Evolutionary conservation across 352 stramenopile genomes (phyloP).

Genomic region (Thraustochytrium sp.): DNA sequence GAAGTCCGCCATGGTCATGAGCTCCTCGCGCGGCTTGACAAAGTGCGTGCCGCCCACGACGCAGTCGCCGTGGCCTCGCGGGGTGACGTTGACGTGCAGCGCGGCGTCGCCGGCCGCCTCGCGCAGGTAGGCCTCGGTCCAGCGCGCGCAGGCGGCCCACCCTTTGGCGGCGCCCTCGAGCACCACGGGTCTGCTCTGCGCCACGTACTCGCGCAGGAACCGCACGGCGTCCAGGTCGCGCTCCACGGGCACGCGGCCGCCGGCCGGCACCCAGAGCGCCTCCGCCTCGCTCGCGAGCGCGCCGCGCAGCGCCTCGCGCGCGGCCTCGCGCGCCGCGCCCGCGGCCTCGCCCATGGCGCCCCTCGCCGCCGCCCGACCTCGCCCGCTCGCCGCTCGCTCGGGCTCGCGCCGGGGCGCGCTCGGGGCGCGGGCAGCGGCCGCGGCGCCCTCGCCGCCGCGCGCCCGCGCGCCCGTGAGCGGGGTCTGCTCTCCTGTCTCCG

Average conservation of each 20-base stretch:
- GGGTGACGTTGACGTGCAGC: conserved; percentile 28
- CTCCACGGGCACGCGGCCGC: not conserved
- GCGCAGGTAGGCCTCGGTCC: not conserved
- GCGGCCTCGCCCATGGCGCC: too few relatives aligned
- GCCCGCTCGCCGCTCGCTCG: too few relatives aligned
- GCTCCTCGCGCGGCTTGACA: conserved; percentile 5
- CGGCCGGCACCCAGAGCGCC: not conserved
- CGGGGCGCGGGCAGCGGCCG: too few relatives aligned
- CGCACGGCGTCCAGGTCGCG: not conserved
- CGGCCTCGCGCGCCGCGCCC: not conserved
- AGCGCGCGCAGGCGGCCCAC: not conserved
- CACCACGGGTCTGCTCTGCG: not conserved
- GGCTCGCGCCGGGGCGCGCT: too few relatives aligned
- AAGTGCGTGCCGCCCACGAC: not conserved
- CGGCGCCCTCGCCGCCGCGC: too few relatives aligned
- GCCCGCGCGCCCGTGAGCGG: too few relatives aligned
- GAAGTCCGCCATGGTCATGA: conserved; percentile 6
- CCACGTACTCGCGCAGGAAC: conserved; percentile 6
- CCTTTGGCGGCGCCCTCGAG: not conserved
- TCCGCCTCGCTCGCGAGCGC: not conserved
- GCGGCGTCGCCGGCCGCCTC: not conserved
- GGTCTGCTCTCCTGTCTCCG: too few relatives aligned
- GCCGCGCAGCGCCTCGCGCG: not conserved
- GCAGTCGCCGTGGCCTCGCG: not conserved
- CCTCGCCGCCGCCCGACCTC: too few relatives aligned